Percentiles rank a stretch among this genome's conserved stretches.
Conservation (phyloP, 2,329 filamentous ascomycete species). For the Xenosphaeropsis pyriputrescens region DNA sequence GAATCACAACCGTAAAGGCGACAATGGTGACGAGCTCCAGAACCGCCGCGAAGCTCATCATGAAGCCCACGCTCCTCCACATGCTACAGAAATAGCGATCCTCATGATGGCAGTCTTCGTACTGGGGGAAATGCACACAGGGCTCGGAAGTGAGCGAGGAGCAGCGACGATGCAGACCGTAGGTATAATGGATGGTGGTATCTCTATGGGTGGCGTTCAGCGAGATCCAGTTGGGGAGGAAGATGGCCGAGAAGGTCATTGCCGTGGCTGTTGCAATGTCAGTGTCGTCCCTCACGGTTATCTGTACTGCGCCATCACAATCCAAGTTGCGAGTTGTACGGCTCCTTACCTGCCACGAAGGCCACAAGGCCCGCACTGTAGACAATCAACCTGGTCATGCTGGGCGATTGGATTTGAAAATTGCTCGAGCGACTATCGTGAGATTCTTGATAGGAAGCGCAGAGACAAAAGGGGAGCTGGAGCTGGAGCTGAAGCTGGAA, state of each 20-base stretch:
- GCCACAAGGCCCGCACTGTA: constrained; percentile 24
- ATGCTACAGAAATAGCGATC: constrained; percentile 73
- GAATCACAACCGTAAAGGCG: constrained; percentile 61
- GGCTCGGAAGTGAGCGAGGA: constrained; percentile 40
- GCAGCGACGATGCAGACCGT: constrained; percentile 73
- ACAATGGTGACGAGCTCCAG: constrained; percentile 70
- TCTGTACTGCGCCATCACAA: too few species aligned
- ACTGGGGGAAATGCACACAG: constrained; percentile 53
- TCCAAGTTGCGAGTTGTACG: neutral
- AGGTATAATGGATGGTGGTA: constrained; percentile 38
- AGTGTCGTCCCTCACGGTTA: neutral
- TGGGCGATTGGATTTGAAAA: constrained; percentile 1
- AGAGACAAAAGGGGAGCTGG: neutral
- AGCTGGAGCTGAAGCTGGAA: neutral
- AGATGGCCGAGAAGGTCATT: constrained; percentile 56
- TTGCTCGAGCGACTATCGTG: neutral
- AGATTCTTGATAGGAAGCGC: neutral
- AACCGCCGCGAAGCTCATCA: constrained; percentile 76
- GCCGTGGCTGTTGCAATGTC: constrained; percentile 38
- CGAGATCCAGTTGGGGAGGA: constrained; percentile 57
- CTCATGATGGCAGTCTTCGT: constrained; percentile 39
- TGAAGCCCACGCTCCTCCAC: constrained; percentile 79
- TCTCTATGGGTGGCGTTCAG: constrained; percentile 38
- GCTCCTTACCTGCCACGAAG: constrained; percentile 25
- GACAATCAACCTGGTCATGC: constrained; percentile 27